Evolutionary conservation across 139 green algal genomes (phyloP).

Genomic region (Pseudopediastrum boryanum): DNA sequence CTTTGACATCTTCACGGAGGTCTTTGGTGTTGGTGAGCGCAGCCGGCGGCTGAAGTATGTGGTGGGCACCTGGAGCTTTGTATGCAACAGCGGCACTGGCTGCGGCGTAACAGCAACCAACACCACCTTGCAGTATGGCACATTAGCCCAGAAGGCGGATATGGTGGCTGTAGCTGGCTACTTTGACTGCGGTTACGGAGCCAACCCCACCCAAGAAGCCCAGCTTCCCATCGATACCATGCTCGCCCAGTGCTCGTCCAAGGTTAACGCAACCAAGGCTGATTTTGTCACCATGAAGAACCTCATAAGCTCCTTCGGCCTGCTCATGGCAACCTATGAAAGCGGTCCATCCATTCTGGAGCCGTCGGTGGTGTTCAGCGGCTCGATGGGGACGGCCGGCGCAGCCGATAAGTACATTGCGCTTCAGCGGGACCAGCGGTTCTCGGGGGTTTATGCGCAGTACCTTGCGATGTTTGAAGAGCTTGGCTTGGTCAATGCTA

Average conservation of each 20-base stretch:
- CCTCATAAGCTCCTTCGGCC: not conserved
- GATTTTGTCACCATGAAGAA: not conserved
- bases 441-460: not conserved
- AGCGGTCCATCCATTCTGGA: too few species aligned
- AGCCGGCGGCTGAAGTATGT: slow-evolving; percentile 9
- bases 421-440: slow-evolving; percentile 7
- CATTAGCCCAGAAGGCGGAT: slow-evolving; percentile 20
- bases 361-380: too few species aligned
- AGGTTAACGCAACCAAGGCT: not conserved
- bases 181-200: slow-evolving; percentile 36
- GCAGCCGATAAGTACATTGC: slow-evolving; percentile 20
- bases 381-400: not conserved
- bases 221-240: slow-evolving; percentile 36
- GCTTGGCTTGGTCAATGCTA: not conserved
- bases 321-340: slow-evolving; percentile 44
- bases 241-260: slow-evolving; percentile 24
- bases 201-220: slow-evolving; percentile 19
- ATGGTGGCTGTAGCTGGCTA: slow-evolving; percentile 34
- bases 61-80: slow-evolving; percentile 37
- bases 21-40: slow-evolving; percentile 18
- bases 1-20: slow-evolving; percentile 26
- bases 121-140: not conserved
- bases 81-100: slow-evolving; percentile 38
- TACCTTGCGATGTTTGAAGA: slow-evolving; percentile 4
- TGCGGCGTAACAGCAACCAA: slow-evolving; percentile 21